Conservation (phyloP, 2,329 filamentous ascomycete genomes). For the Paracoccidioides lutzii region DNA sequence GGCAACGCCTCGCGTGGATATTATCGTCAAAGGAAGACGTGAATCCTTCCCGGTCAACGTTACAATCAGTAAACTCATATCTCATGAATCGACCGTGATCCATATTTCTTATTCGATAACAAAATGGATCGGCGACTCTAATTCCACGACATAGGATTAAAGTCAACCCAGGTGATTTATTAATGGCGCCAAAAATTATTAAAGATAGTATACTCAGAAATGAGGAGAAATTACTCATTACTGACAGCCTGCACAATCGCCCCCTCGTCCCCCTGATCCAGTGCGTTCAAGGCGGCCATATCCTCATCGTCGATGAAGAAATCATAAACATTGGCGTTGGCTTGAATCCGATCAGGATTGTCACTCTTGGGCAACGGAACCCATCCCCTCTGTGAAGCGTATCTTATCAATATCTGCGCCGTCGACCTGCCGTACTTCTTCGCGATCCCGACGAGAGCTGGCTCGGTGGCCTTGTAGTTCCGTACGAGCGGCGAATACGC, state of each 20-base stretch:
- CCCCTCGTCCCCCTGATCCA: slow-evolving; percentile 39
- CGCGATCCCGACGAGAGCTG: slow-evolving; percentile 49
- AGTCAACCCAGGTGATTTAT: no score
- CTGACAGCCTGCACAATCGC: slow-evolving; percentile 36
- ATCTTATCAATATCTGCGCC: slow-evolving; percentile 67
- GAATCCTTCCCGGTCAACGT: slow-evolving; percentile 70
- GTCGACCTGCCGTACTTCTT: slow-evolving; percentile 61
- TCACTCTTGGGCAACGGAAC: slow-evolving; percentile 64
- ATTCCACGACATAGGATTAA: no score
- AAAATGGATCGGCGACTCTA: no score
- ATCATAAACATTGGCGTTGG: slow-evolving; percentile 51
- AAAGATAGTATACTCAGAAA: background rate
- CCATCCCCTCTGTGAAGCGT: slow-evolving; percentile 67
- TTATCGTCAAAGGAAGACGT: slow-evolving; percentile 64
- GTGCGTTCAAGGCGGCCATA: slow-evolving; percentile 40
- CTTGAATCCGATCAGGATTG: slow-evolving; percentile 50
- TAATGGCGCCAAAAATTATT: background rate
- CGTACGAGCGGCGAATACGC: slow-evolving; percentile 45
- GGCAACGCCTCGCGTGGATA: slow-evolving; percentile 66
- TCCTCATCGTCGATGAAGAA: slow-evolving; percentile 47
- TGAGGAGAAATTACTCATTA: slow-evolving; percentile 23
- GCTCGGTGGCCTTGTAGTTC: slow-evolving; percentile 59
- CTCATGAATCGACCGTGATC: slow-evolving; percentile 46
- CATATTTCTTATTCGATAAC: background rate
- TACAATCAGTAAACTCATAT: slow-evolving; percentile 86